These are phyloP conservation scores for Kwoniella heveanensis DNA, from an alignment of 768 basidiomycete species.

Conservation along the genomic window DNA sequence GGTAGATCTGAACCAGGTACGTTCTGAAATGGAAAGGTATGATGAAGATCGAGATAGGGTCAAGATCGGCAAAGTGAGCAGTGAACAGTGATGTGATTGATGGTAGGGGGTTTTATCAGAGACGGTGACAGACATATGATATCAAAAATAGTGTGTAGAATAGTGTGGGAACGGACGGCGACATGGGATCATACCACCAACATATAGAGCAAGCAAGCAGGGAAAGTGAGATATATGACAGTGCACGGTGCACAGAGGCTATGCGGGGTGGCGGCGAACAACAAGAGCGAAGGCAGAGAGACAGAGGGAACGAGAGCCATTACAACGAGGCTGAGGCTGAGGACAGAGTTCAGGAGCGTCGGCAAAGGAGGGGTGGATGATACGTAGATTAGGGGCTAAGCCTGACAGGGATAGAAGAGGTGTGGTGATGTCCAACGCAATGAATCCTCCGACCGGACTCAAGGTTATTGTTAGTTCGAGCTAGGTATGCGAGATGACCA, in stretches of 20 bases:
- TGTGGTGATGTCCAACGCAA: no score
- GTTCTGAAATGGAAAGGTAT: not conserved
- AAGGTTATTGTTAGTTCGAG: no score
- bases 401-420: no score
- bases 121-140: conserved; percentile 1
- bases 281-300: not conserved
- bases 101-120: not conserved
- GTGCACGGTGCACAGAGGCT: not conserved
- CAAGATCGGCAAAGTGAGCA: not conserved
- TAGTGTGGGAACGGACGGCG: not conserved
- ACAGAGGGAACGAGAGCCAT: not conserved
- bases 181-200: not conserved
- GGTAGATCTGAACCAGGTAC: not conserved
- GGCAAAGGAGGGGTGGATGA: not conserved
- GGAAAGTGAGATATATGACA: no score
- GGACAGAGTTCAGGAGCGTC: no score
- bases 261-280: not conserved
- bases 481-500: no score
- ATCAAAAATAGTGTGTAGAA: not conserved
- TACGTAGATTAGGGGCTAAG: not conserved
- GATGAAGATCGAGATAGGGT: conserved; percentile 1
- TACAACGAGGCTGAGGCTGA: not conserved
- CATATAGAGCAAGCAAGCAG: not conserved
- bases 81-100: not conserved
- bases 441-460: no score